These are phyloP conservation scores for Drechmeria coniospora DNA, from an alignment of 2,329 filamentous ascomycete genomes.

Conservation along the genomic window DNA sequence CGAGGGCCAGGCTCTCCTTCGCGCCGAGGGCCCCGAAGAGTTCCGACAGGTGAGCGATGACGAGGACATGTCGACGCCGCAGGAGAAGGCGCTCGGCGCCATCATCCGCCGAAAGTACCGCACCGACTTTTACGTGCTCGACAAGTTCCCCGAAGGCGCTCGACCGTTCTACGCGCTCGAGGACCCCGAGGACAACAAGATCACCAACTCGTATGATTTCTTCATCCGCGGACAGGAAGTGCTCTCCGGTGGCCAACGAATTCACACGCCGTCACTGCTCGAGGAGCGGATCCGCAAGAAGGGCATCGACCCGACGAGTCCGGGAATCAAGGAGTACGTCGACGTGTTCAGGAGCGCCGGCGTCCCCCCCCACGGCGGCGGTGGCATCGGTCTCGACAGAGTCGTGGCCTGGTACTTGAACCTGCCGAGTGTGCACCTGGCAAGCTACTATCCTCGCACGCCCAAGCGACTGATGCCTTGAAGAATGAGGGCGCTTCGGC, in stretches of 20 bases:
- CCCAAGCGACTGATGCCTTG: constrained; percentile 42
- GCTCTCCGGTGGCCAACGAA: constrained; percentile 80
- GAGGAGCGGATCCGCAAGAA: constrained; percentile 62
- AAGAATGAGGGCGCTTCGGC: no score
- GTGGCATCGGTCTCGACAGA: constrained; percentile 79
- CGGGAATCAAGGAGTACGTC: constrained; percentile 79
- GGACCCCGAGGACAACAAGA: constrained; percentile 15
- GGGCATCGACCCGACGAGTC: constrained; percentile 61
- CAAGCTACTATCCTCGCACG: constrained; percentile 42
- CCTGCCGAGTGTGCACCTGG: constrained; percentile 42
- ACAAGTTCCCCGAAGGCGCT: constrained; percentile 84
- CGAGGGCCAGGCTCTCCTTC: constrained; percentile 62
- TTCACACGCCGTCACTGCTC: constrained; percentile 64
- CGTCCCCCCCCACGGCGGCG: constrained; percentile 79
- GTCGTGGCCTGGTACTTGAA: constrained; percentile 55
- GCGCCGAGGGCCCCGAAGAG: constrained; percentile 55
- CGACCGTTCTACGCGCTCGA: constrained; percentile 89
- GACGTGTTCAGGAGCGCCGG: constrained; percentile 67
- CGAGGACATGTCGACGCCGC: constrained; percentile 66
- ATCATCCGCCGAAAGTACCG: constrained; percentile 78
- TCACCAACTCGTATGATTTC: constrained; percentile 6
- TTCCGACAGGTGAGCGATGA: constrained; percentile 54
- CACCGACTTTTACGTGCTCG: constrained; percentile 92
- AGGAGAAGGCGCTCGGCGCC: constrained; percentile 78
- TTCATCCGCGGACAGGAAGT: constrained; percentile 92